Evolutionary conservation across 306 rosid genomes (phyloP), one percentile per base, ranked within the genome.

Genomic region (Dalbergia oliveri): DNA sequence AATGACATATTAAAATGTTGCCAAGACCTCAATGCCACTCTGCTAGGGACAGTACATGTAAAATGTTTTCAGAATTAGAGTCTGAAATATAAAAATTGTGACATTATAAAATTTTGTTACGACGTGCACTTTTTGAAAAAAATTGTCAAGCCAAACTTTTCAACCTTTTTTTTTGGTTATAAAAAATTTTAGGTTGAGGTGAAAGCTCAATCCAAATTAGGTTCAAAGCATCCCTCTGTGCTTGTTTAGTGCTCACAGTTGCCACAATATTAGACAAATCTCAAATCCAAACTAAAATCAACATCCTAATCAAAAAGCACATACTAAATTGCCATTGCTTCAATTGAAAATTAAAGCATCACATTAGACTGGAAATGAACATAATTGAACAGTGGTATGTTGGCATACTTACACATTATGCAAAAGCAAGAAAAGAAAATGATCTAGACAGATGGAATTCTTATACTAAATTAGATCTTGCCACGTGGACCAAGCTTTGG

Each of bases 401-500:
- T 59, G 56, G 84, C 85, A 80, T 83, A 88, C 79, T 50, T 90
- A 90, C 93, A 87, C 75, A 86, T 82, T 79, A 76, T 61, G 60
- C 81, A 81, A 75, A 82, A 35, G 60, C 26, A 75, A 69, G 73
- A 43, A 5, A 9, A 10, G 23, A 37, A 14, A 49, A 45, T 16
- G 57, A 54, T 51, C 21, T 41, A n/a, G 14, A 79, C 18, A 49
- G 49, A 58, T 35, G 60, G 67, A 79, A 62, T 23, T 75, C 21
- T 16, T 26, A 18, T 70, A 69, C 56, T 21, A 56, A 84, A 23
- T 92, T 87, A 95, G 91, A 95, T 82, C 90, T 91, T 95, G 93
- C 88, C 99, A 75, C 99, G 98, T 0, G 99, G 99, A 15, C 99
- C 99, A 1, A 65, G 89, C 89, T 88, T 75, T 13, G 99, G 98